Percentiles rank a stretch among this genome's conserved stretches.
Conservation (phyloP, 179 eudicot genomes). For the Silene coronaria region DNA sequence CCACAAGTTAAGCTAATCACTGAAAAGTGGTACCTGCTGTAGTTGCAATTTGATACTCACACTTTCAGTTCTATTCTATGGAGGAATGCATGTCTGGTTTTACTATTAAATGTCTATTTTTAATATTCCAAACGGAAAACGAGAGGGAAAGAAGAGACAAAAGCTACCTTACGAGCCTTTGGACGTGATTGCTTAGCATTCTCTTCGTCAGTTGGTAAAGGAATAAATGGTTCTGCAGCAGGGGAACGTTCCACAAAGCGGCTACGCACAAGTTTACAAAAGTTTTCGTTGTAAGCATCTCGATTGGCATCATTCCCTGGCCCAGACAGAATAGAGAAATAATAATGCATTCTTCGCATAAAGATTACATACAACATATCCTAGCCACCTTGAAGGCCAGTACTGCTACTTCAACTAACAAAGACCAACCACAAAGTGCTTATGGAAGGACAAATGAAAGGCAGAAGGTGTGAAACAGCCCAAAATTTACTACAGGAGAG, state of each 20-base stretch:
- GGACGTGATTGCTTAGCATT: slow-evolving; percentile 45
- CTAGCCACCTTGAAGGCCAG: not conserved
- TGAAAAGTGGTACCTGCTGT: not conserved
- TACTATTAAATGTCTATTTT: not conserved
- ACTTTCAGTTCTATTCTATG: not conserved
- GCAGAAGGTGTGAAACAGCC: not conserved
- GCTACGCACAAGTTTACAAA: slow-evolving; percentile 51
- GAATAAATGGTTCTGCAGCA: slow-evolving; percentile 56
- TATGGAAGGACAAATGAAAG: not conserved
- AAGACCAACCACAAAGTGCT: not conserved
- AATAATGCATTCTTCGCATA: not conserved
- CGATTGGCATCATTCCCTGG: slow-evolving; percentile 28
- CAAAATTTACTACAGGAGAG: not conserved
- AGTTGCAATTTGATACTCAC: not conserved
- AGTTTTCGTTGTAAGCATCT: slow-evolving; percentile 44
- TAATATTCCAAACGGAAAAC: not conserved
- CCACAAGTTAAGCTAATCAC: not conserved
- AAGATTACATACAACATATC: not conserved
- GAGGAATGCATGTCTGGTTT: not conserved
- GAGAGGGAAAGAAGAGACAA: not conserved
- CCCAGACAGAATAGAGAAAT: not conserved
- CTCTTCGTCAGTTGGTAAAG: slow-evolving; percentile 44
- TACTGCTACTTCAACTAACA: not conserved
- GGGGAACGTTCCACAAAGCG: slow-evolving; percentile 76
- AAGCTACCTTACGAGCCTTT: slow-evolving; percentile 23